Percentiles rank a stretch among this genome's conserved stretches.
phyloP scores from a whole-genome alignment of 139 green algal genomes.

The Zygnema circumcarinatum region DNA sequence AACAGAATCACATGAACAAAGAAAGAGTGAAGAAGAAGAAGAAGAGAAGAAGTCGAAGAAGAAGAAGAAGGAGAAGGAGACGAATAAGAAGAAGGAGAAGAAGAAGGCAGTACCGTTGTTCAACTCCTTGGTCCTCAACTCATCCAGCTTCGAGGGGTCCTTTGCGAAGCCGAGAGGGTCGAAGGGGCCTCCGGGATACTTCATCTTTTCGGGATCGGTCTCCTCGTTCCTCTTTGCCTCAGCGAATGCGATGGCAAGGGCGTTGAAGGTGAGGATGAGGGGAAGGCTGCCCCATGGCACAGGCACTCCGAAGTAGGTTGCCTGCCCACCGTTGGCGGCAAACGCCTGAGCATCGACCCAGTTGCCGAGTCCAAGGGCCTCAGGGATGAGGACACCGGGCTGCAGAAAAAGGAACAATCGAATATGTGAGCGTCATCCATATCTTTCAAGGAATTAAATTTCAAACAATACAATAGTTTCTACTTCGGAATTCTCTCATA shows the following conservation, averaged over 20 bases:
- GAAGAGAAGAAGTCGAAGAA: no score
- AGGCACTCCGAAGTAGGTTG: constrained; percentile 39
- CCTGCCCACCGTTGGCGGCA: constrained; percentile 35
- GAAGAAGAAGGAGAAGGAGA: no score
- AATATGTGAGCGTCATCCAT: background rate
- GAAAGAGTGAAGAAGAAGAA: constrained; percentile 38
- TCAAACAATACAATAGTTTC: background rate
- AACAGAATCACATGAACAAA: background rate
- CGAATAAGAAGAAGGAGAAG: no score
- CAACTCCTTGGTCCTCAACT: constrained; percentile 49
- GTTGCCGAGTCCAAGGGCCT: constrained; percentile 49
- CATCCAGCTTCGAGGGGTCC: constrained; percentile 45
- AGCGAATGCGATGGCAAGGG: constrained; percentile 24
- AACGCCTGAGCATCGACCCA: constrained; percentile 49
- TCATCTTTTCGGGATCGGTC: constrained; percentile 31
- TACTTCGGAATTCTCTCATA: background rate
- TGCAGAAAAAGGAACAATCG: background rate
- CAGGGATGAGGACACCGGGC: constrained; percentile 47
- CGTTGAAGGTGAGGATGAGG: constrained; percentile 30
- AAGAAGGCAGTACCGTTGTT: constrained; percentile 37
- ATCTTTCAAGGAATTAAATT: background rate
- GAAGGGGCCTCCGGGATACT: constrained; percentile 62
- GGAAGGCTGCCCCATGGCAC: constrained; percentile 54
- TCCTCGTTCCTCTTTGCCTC: constrained; percentile 47
- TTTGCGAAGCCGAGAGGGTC: constrained; percentile 56